Base-by-base conservation (phyloP, 306 rosid genomes). In the Coriaria nepalensis region DNA sequence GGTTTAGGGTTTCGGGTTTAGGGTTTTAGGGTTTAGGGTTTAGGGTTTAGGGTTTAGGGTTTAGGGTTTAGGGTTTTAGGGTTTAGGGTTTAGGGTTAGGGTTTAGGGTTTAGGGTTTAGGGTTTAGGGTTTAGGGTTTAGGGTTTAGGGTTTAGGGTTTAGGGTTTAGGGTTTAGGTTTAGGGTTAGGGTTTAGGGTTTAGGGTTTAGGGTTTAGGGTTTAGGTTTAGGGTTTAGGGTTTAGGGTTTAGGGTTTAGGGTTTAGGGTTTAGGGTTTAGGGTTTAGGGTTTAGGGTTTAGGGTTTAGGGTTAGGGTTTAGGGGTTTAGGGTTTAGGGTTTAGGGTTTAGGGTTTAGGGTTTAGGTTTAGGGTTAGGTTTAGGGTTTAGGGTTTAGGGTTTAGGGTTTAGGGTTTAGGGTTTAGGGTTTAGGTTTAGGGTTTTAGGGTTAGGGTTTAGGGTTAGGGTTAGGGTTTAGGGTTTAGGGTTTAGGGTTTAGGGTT, bases 251-350 rank as follows among this genome's bases (percentile, higher is more conserved):
- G 62, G 62, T 52, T 33, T 1, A 40, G 47, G 58, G 29, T 20
- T 20, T 20, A 20, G 29, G 29, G 29, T 20, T 43, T 43, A 33
- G 33, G 42, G 50, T 33, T 56, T 47, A 14, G 10, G 43, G 56
- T 10, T 35, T 52, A 47, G 52, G 56, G 56, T 52, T 52, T 43
- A 43, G 42, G 61, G 50, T 43, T 43, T 43, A 33, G 61, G 42
- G 51, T 49, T 56, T 56, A 35, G 62, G 62, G 45, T 35, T 45
- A 45, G 62, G 62, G 62, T 57, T 45, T 45, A 35, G 53, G 62
- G 45, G 35, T 57, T 45, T 7, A 35, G 62, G 53, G 12, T 33
- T 35, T 12, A 13, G 53, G 52, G 62, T 45, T 35, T 45, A 36
- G 52, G 13, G 62, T 57, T 45, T 45, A 13, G 29, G 29, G 29